These are phyloP conservation scores for Epichloe uncinata DNA, from an alignment of 2,329 filamentous ascomycete genomes.

Conservation along the genomic window DNA sequence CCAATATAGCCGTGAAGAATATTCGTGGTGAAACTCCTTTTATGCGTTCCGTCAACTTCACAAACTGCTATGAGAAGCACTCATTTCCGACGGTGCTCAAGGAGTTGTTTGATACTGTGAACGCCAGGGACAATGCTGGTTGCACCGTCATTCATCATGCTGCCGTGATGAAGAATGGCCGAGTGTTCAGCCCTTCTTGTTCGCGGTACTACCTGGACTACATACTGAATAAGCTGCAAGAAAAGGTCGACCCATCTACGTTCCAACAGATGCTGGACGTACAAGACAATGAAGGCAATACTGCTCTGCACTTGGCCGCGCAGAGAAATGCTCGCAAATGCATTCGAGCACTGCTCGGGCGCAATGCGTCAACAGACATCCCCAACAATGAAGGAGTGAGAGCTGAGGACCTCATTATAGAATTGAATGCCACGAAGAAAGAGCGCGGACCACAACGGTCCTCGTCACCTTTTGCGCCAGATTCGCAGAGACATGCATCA, in stretches of 20 bases:
- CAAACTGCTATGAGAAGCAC: conserved; percentile 89
- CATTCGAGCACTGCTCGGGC: conserved; percentile 63
- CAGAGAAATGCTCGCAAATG: conserved; percentile 82
- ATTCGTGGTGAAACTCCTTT: conserved; percentile 74
- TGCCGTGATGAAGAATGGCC: conserved; percentile 72
- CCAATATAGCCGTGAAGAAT: conserved; percentile 58
- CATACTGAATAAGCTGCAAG: conserved; percentile 74
- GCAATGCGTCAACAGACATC: conserved; percentile 73
- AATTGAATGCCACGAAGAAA: conserved; percentile 55
- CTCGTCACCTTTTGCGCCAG: conserved; percentile 56
- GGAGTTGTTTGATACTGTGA: conserved; percentile 70
- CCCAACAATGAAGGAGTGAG: conserved; percentile 70
- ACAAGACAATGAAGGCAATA: conserved; percentile 80
- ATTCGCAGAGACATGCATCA: conserved; percentile 42
- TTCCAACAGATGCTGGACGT: conserved; percentile 69
- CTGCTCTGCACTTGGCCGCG: conserved; percentile 62
- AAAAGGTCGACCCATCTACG: conserved; percentile 60
- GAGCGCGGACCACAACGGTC: conserved; percentile 59
- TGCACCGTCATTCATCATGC: conserved; percentile 92
- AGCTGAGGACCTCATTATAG: conserved; percentile 71
- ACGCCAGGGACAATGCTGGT: conserved; percentile 63
- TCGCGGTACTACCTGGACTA: conserved; percentile 89
- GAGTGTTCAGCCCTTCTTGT: conserved; percentile 70
- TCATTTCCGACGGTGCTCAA: conserved; percentile 78
- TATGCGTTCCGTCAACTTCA: conserved; percentile 90